Base-by-base conservation (phyloP, 148 eudicot genomes). In the Chenopodium berlandieri region DNA sequence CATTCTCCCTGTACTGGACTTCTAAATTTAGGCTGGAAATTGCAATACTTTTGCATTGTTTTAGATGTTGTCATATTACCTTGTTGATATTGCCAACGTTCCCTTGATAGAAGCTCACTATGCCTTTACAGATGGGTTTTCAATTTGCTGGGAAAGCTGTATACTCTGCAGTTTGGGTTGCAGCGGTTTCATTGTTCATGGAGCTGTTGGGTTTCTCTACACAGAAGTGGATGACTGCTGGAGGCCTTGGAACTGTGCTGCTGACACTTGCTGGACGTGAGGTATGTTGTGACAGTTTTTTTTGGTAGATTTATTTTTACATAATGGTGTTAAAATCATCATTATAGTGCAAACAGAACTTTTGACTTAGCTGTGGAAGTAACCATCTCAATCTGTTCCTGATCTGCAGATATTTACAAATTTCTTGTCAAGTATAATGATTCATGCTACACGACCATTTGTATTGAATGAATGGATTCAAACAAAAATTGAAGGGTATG, bases 191-290 rank as follows among this genome's bases (percentile, higher is more conserved):
- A 72, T 88, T 95, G 84, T 95, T 93, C 79, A 91, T 93, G 96
- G 98, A 95, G 89, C 85, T 95, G 88, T 86, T 95, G 83, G 98
- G 98, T 78, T 93, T 95, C 83, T 93, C 96, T 69, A 93, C 98
- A 72, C 98, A 93, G 84, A 95, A 80, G 85, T 95, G 92, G 92
- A 86, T 95, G 58, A 95, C 98, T 78, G 98, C 98, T 78, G 97
- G 98, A 82, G 98, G 98, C 74, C 96, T 95, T 85, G 98, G 98
- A 85, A 95, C 98, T 65, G 95, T 95, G 22, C 82, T 95, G 87
- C 89, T 93, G 34, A 95, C 98, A 44, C 97, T 95, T 80, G 95
- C 98, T 83, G 98, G 98, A 70, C 98, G 98, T 77, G 97, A 95
- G 98, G 98, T 95, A 80, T 82, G 78, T 85, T 73, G 70, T 7